Percentiles rank a stretch among this genome's conserved stretches.
Conservation (phyloP, 306 rosid genomes). For the Psophocarpus tetragonolobus region DNA sequence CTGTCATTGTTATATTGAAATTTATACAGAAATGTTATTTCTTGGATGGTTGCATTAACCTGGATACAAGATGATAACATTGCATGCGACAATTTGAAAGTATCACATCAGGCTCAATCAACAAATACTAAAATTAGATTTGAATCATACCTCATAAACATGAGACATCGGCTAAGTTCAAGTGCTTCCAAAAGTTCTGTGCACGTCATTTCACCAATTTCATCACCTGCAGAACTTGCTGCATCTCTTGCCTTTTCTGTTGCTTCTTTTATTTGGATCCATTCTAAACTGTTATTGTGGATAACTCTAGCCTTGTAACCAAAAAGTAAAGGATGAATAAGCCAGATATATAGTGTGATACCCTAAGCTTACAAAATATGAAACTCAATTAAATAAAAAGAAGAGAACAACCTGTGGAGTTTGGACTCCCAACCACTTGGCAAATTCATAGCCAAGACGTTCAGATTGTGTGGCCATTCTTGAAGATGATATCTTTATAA, state of each 20-base stretch:
- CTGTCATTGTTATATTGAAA: background rate
- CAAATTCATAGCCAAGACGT: constrained; percentile 95
- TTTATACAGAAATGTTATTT: background rate
- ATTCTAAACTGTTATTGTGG: constrained; percentile 76
- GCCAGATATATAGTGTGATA: background rate
- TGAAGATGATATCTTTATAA: constrained; percentile 88
- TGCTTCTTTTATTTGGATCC: constrained; percentile 93
- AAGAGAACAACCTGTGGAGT: constrained; percentile 74
- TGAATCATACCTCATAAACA: constrained; percentile 70
- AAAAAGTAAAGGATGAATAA: constrained; percentile 19
- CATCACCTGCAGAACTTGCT: constrained; percentile 71
- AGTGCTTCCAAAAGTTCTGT: constrained; percentile 93
- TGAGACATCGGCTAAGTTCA: constrained; percentile 87
- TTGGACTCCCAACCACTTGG: constrained; percentile 87
- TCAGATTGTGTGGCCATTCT: constrained; percentile 99
- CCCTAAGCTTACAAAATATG: background rate
- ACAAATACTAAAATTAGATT: constrained; percentile 21
- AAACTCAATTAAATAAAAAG: background rate
- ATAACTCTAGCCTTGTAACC: constrained; percentile 81
- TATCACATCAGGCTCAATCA: background rate
- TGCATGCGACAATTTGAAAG: background rate
- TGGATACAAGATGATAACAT: background rate
- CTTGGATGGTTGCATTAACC: background rate
- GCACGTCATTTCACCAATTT: constrained; percentile 82
- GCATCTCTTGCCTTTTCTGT: constrained; percentile 76